Evolutionary conservation across 1,284 basidiomycete genomes (phyloP).

Genomic region (Afroboletus lepidellus): DNA sequence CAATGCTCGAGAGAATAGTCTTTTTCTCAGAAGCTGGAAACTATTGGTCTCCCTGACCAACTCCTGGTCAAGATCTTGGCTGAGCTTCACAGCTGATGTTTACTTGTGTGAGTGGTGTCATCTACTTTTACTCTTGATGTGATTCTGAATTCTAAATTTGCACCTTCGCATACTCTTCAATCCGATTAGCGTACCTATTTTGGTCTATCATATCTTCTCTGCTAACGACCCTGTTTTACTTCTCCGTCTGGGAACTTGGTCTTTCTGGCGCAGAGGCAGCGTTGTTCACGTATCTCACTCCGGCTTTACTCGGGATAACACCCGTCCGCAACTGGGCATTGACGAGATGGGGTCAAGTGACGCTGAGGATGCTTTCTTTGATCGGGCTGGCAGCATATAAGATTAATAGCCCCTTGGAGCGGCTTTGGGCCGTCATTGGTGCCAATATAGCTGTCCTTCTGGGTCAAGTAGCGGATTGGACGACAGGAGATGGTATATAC

Average conservation of each 20-base stretch:
- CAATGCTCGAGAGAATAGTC: background rate
- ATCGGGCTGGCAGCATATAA: slow-evolving; percentile 62
- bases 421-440: slow-evolving; percentile 58
- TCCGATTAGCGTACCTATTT: slow-evolving; percentile 73
- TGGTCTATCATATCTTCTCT: slow-evolving; percentile 88
- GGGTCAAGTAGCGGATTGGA: slow-evolving; percentile 56
- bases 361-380: slow-evolving; percentile 50
- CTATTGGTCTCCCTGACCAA: background rate
- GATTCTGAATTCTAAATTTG: slow-evolving; percentile 42
- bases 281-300: slow-evolving; percentile 66
- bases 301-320: slow-evolving; percentile 53
- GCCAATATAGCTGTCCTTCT: slow-evolving; percentile 54
- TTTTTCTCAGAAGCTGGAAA: background rate
- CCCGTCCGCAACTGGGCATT: slow-evolving; percentile 45
- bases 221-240: slow-evolving; percentile 86
- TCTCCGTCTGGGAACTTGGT: slow-evolving; percentile 87
- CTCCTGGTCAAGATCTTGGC: slow-evolving; percentile 19
- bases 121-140: slow-evolving; percentile 26
- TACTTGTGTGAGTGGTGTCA: slow-evolving; percentile 49
- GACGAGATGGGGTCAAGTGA: slow-evolving; percentile 48
- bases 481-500: slow-evolving; percentile 45
- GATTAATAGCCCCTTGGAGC: slow-evolving; percentile 51
- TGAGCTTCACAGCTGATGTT: slow-evolving; percentile 49
- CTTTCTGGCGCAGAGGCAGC: slow-evolving; percentile 77
- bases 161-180: background rate